A percentile compares a stretch with the other conserved stretches of the same genome.
Evolutionary conservation across 1,284 basidiomycete genomes (phyloP).

Genomic region (Ganoderma leucocontextum): DNA sequence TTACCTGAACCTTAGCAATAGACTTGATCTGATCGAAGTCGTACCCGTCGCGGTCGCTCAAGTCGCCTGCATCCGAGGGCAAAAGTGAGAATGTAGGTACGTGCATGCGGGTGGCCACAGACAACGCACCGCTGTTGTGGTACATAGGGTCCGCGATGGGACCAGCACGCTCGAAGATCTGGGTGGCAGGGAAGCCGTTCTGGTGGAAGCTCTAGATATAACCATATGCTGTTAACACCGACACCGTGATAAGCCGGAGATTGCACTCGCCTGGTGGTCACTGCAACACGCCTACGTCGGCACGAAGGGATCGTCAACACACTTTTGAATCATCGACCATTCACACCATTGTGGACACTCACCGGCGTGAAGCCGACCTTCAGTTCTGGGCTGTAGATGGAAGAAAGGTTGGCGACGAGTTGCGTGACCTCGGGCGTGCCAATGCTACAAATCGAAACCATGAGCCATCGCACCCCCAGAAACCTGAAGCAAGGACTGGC

Average conservation of each 20-base stretch:
- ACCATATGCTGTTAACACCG: neutral
- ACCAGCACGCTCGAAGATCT: conserved; percentile 85
- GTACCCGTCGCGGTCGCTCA: conserved; percentile 80
- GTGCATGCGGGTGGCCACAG: neutral
- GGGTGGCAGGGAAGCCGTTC: conserved; percentile 84
- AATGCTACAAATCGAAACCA: conserved; percentile 57
- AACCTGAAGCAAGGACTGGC: neutral
- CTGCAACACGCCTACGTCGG: conserved; percentile 81
- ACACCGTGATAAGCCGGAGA: neutral
- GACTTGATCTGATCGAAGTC: conserved; percentile 82
- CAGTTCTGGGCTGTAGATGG: conserved; percentile 84
- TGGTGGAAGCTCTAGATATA: conserved; percentile 70
- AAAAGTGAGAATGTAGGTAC: neutral
- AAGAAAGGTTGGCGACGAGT: conserved; percentile 77
- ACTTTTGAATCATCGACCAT: conserved; percentile 1
- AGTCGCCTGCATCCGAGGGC: conserved; percentile 58
- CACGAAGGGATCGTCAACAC: neutral
- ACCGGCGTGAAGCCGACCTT: conserved; percentile 77
- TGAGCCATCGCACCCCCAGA: neutral
- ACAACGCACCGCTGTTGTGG: conserved; percentile 74
- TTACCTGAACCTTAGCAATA: conserved; percentile 86
- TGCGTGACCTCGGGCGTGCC: conserved; percentile 80
- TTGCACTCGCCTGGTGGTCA: conserved; percentile 72
- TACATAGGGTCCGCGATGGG: conserved; percentile 88
- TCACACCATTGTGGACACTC: conserved; percentile 33